Evolutionary conservation across 805 yeast species (phyloP).

Genomic region (Metahyphopichia silvanorum): DNA sequence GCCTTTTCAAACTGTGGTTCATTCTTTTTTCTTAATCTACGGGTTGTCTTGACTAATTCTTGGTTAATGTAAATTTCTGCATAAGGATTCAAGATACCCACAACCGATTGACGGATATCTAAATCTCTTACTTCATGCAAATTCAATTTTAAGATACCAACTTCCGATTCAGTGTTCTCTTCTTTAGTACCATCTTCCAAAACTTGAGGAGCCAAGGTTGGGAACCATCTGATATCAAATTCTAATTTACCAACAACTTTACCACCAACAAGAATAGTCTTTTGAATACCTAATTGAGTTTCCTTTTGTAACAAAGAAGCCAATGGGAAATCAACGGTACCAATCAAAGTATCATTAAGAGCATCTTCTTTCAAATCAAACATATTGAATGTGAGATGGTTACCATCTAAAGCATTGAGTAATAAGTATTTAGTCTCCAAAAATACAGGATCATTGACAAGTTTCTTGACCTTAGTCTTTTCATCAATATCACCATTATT

Average conservation of each 20-base stretch:
- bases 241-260: slow-evolving; percentile 56
- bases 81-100: slow-evolving; percentile 58
- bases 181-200: slow-evolving; percentile 50
- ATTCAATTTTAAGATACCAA: slow-evolving; percentile 66
- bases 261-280: slow-evolving; percentile 47
- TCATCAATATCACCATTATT: slow-evolving; percentile 43
- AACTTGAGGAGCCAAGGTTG: slow-evolving; percentile 41
- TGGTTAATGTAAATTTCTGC: slow-evolving; percentile 64
- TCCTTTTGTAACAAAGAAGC: slow-evolving; percentile 58
- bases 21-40: slow-evolving; percentile 63
- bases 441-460: slow-evolving; percentile 58
- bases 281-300: slow-evolving; percentile 37
- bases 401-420: slow-evolving; percentile 54
- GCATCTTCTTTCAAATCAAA: slow-evolving; percentile 51
- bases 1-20: slow-evolving; percentile 72
- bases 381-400: slow-evolving; percentile 49
- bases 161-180: slow-evolving; percentile 56
- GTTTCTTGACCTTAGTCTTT: slow-evolving; percentile 56
- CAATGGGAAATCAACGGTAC: slow-evolving; percentile 51
- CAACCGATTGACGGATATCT: slow-evolving; percentile 48
- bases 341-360: slow-evolving; percentile 50
- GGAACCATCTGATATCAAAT: slow-evolving; percentile 54
- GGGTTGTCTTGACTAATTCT: slow-evolving; percentile 51
- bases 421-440: slow-evolving; percentile 63
- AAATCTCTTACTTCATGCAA: slow-evolving; percentile 60